Evolutionary conservation across 805 yeast genomes (phyloP).

Genomic region (Suhomyces kilbournensis): DNA sequence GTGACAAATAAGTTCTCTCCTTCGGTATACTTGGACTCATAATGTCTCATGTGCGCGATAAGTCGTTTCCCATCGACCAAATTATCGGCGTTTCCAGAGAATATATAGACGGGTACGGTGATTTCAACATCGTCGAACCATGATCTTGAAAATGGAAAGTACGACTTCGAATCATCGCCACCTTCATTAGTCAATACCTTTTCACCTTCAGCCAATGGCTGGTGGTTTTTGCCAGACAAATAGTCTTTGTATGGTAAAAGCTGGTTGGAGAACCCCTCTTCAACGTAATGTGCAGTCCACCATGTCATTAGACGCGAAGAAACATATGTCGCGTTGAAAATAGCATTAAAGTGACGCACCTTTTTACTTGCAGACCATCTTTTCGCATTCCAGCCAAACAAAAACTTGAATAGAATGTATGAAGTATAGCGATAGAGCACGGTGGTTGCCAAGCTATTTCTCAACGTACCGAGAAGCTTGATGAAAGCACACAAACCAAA

Average conservation of each 20-base stretch:
- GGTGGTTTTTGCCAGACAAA: slow-evolving; percentile 23
- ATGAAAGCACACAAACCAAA: slow-evolving; percentile 81
- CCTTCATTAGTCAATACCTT: slow-evolving; percentile 3
- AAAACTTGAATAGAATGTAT: slow-evolving; percentile 79
- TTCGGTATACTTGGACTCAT: slow-evolving; percentile 48
- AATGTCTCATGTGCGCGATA: slow-evolving; percentile 56
- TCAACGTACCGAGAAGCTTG: slow-evolving; percentile 65
- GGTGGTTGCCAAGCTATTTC: slow-evolving; percentile 41
- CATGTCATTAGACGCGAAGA: slow-evolving; percentile 82
- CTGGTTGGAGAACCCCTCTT: slow-evolving; percentile 40
- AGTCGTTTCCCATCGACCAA: slow-evolving; percentile 75
- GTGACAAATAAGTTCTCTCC: slow-evolving; percentile 36
- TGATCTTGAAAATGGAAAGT: slow-evolving; percentile 48
- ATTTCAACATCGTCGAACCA: slow-evolving; percentile 48
- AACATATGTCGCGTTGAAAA: slow-evolving; percentile 83
- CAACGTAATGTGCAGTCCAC: slow-evolving; percentile 64
- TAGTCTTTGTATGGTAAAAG: slow-evolving; percentile 32
- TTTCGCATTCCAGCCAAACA: slow-evolving; percentile 83
- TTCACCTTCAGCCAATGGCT: slow-evolving; percentile 1
- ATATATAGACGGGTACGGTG: slow-evolving; percentile 57
- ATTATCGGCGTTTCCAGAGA: slow-evolving; percentile 70
- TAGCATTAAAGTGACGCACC: slow-evolving; percentile 68
- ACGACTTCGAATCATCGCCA: slow-evolving; percentile 43
- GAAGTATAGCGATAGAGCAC: slow-evolving; percentile 58
- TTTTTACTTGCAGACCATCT: slow-evolving; percentile 63